Evolutionary conservation across 108 stramenopile genomes (phyloP).

Genomic region (Chaetoceros tenuissimus): DNA sequence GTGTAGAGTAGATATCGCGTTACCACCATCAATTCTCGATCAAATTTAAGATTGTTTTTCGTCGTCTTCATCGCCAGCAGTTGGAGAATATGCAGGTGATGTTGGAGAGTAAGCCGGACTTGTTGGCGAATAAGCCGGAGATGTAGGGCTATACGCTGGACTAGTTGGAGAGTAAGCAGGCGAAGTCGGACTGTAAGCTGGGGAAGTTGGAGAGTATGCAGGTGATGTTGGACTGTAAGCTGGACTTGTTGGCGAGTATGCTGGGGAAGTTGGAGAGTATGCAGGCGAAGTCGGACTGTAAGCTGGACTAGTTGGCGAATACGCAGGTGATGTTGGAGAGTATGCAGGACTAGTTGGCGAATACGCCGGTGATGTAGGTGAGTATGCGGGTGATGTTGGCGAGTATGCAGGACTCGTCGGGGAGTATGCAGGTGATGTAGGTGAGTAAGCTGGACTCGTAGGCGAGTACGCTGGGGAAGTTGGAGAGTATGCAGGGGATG

Average conservation of each 20-base stretch:
- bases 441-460: constrained; percentile 82
- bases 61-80: constrained; percentile 2
- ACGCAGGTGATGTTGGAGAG: constrained; percentile 59
- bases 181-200: constrained; percentile 56
- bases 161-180: constrained; percentile 55
- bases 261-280: constrained; percentile 30
- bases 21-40: too few species aligned
- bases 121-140: constrained; percentile 68
- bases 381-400: constrained; percentile 63
- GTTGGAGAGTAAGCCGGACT: constrained; percentile 35
- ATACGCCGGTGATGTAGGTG: constrained; percentile 72
- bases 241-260: constrained; percentile 45
- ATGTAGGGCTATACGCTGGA: constrained; percentile 44
- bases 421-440: constrained; percentile 67
- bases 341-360: constrained; percentile 62
- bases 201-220: constrained; percentile 59
- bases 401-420: constrained; percentile 80
- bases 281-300: constrained; percentile 40
- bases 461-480: constrained; percentile 61
- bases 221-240: constrained; percentile 28
- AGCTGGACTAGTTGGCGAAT: constrained; percentile 59
- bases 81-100: constrained; percentile 44
- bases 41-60: too few species aligned
- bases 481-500: constrained; percentile 50
- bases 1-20: too few species aligned